Percentiles rank a stretch among this genome's conserved stretches.
phyloP scores from a whole-genome alignment of 805 yeast species.

The Cyberlindnera subsufficiens region DNA sequence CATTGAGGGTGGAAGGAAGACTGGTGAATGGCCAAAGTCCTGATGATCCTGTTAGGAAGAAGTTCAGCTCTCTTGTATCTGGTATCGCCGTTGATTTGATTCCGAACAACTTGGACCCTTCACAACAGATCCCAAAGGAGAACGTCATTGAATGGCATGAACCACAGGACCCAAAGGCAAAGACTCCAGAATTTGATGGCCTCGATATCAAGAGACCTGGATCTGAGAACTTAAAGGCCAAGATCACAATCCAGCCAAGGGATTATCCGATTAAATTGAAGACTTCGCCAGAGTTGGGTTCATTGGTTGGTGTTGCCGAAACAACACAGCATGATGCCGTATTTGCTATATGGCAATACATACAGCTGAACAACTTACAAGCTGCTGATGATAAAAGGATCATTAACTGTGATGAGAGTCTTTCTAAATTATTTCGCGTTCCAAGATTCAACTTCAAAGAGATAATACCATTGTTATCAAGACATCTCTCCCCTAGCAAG shows the following conservation, averaged over 20 bases:
- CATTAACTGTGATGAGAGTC: constrained; percentile 43
- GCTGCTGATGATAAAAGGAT: constrained; percentile 49
- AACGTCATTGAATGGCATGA: constrained; percentile 86
- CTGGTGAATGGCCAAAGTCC: constrained; percentile 48
- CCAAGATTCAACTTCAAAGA: constrained; percentile 63
- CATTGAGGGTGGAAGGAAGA: constrained; percentile 84
- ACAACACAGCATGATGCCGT: constrained; percentile 84
- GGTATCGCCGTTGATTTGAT: constrained; percentile 78
- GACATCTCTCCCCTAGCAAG: constrained; percentile 67
- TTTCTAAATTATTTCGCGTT: constrained; percentile 38
- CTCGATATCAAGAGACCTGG: constrained; percentile 84
- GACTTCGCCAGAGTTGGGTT: constrained; percentile 60
- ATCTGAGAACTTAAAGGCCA: constrained; percentile 52
- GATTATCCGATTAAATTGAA: constrained; percentile 63
- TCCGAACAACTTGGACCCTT: constrained; percentile 9
- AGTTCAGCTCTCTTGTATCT: constrained; percentile 75
- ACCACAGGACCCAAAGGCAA: constrained; percentile 34
- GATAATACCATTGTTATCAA: constrained; percentile 60
- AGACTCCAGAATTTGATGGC: constrained; percentile 72
- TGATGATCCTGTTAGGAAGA: constrained; percentile 44
- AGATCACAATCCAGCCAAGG: constrained; percentile 76
- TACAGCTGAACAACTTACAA: constrained; percentile 59
- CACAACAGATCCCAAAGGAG: constrained; percentile 15
- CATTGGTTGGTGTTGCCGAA: constrained; percentile 68
- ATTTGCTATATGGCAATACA: constrained; percentile 75